phyloP scores from a whole-genome alignment of 2,329 filamentous ascomycete genomes.

The Penicillium sp. region DNA sequence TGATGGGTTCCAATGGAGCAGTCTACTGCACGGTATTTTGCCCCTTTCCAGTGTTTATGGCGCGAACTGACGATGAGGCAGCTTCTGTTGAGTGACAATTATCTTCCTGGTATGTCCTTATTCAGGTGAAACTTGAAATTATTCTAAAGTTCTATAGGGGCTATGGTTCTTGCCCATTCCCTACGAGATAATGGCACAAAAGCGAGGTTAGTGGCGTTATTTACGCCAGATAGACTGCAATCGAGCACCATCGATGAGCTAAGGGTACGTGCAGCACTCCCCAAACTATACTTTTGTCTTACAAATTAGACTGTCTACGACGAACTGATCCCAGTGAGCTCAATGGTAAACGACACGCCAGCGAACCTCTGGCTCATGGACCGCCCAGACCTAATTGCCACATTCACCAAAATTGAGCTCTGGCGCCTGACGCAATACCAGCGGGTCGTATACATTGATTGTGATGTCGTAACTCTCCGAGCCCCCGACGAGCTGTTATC shows the following conservation, averaged over 20 bases:
- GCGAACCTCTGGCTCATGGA: constrained; percentile 90
- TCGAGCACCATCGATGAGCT: constrained; percentile 74
- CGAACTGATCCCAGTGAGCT: constrained; percentile 79
- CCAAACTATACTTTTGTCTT: not conserved
- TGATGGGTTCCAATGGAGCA: constrained; percentile 49
- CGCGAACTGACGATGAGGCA: constrained; percentile 40
- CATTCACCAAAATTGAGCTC: constrained; percentile 93
- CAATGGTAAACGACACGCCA: constrained; percentile 71
- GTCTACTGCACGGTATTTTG: constrained; percentile 64
- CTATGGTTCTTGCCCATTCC: constrained; percentile 89
- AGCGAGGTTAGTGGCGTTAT: constrained; percentile 80
- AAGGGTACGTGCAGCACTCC: constrained; percentile 52
- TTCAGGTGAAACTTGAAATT: not conserved
- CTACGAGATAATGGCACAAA: constrained; percentile 83
- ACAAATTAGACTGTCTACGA: constrained; percentile 71
- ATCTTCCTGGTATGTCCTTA: constrained; percentile 73
- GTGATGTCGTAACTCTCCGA: constrained; percentile 85
- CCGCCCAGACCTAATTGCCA: constrained; percentile 81
- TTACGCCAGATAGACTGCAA: constrained; percentile 77
- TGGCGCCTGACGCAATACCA: constrained; percentile 90
- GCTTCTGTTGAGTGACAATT: constrained; percentile 89
- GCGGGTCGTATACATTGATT: constrained; percentile 91
- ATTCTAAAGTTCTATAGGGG: constrained; percentile 62
- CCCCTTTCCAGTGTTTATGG: constrained; percentile 4
- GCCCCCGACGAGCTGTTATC: constrained; percentile 92